Evolutionary conservation across 768 basidiomycete species (phyloP).

Genomic region (Hirschioporus abietinus): DNA sequence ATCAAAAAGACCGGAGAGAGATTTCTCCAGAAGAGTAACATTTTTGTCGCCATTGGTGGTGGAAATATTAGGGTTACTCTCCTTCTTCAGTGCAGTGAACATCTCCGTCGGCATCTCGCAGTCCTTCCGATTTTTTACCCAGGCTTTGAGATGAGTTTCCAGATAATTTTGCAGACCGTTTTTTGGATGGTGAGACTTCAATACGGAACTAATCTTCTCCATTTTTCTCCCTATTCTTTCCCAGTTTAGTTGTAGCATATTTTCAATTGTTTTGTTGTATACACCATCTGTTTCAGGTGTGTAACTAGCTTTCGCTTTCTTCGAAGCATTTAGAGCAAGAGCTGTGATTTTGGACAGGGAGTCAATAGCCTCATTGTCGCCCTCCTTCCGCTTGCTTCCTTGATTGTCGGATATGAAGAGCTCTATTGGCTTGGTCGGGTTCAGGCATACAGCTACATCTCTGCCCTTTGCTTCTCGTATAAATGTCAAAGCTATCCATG

Average conservation of each 20-base stretch:
- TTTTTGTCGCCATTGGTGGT: neutral
- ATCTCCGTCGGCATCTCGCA: neutral
- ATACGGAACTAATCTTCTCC: neutral
- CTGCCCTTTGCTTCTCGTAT: neutral
- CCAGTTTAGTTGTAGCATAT: neutral
- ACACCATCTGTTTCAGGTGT: neutral
- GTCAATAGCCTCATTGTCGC: neutral
- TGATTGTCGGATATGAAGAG: neutral
- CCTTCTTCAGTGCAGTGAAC: neutral
- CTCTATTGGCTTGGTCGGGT: neutral
- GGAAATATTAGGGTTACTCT: neutral
- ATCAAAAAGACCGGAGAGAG: neutral
- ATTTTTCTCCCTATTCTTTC: neutral
- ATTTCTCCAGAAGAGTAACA: neutral
- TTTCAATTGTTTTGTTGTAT: neutral
- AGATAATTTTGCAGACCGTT: neutral
- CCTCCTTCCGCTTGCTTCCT: neutral
- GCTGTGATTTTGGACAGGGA: neutral
- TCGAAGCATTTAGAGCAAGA: neutral
- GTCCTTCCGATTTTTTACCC: neutral
- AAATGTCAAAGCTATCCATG: neutral
- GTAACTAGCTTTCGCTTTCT: neutral
- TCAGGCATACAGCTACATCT: neutral
- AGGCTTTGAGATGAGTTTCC: neutral
- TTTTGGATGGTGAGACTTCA: neutral